phyloP scores from a whole-genome alignment of 805 yeast genomes.

The Priceomyces carsonii region DNA sequence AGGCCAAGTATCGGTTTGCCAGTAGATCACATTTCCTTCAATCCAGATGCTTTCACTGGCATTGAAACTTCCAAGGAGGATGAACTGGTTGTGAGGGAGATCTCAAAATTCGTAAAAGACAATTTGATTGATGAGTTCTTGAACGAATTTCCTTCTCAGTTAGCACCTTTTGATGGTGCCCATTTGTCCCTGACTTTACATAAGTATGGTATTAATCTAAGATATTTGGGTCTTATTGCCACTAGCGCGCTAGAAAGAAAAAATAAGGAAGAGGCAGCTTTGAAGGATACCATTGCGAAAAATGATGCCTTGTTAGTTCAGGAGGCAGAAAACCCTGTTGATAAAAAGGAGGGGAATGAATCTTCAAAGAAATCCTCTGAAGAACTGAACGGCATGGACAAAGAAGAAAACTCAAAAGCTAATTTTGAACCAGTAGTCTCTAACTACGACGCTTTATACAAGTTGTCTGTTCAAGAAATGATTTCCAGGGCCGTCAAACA shows the following conservation, averaged over 20 bases:
- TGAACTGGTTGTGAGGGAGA: conserved; percentile 63
- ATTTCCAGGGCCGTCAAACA: conserved; percentile 81
- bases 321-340: conserved; percentile 19
- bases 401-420: conserved; percentile 31
- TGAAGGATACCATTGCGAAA: not conserved
- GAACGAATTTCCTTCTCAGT: conserved; percentile 51
- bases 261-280: conserved; percentile 15
- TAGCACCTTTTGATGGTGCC: conserved; percentile 78
- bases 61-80: conserved; percentile 48
- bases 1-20: conserved; percentile 56
- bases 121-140: conserved; percentile 65
- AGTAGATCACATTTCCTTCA: conserved; percentile 56
- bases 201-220: conserved; percentile 79
- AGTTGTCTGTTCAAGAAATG: conserved; percentile 62
- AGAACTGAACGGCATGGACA: conserved; percentile 26
- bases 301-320: conserved; percentile 17
- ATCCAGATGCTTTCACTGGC: conserved; percentile 74
- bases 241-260: conserved; percentile 21
- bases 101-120: conserved; percentile 62
- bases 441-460: conserved; percentile 48
- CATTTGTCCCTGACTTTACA: conserved; percentile 74
- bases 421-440: conserved; percentile 44
- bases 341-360: conserved; percentile 32
- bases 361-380: too few species aligned
- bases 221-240: conserved; percentile 77